Base-by-base conservation (phyloP, 139 green algal genomes). In the Micractinium conductrix region DNA sequence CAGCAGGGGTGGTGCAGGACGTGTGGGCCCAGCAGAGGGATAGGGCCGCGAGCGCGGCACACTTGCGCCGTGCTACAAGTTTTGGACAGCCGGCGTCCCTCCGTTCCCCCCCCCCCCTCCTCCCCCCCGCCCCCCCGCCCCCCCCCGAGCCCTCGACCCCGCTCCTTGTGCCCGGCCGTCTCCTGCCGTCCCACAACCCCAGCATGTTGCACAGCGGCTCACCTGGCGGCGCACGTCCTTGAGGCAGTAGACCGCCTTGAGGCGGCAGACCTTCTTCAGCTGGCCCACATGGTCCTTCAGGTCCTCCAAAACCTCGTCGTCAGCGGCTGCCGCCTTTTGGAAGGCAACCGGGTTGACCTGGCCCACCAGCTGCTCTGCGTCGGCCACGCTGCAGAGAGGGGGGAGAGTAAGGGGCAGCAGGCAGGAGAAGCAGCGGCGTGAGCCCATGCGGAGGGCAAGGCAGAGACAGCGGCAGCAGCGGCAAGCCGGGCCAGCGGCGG, bases 191-290 rank as follows among this genome's bases (percentile, higher is more conserved):
- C 55, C 30, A 21, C 55, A 33, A 5, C 16, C 5, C 55, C 55
- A 33, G 55, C 55, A 28, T 65, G 55, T 28, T 21, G 16, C n/a
- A n/a, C n/a, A n/a, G n/a, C n/a, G 43, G 1, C 58, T 43, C 62
- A 58, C 76, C 76, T 82, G 76, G 10, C 62, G 44, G 43, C 86
- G 81, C 40, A 87, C 83, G 50, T 86, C 81, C 44, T 90, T 90
- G 26, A 90, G 82, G 42, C 83, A 48, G 50, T 72, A 85, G 26
- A 87, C 74, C 30, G 86, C 86, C 58, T 90, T 90, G 12, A 90
- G 78, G 67, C 94, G 90, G 87, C 91, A 94, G 19, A 92, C 75
- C 60, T 87, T 85, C 81, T 95, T 95, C n/a, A 95, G 87, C 72
- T 86, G 67, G 48, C 84, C 90, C 33, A 95, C 89, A 37, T 88